Percentiles rank a stretch among this genome's conserved stretches.
Evolutionary conservation across 2,329 filamentous ascomycete species (phyloP).

Genomic region (Exophiala sideris): DNA sequence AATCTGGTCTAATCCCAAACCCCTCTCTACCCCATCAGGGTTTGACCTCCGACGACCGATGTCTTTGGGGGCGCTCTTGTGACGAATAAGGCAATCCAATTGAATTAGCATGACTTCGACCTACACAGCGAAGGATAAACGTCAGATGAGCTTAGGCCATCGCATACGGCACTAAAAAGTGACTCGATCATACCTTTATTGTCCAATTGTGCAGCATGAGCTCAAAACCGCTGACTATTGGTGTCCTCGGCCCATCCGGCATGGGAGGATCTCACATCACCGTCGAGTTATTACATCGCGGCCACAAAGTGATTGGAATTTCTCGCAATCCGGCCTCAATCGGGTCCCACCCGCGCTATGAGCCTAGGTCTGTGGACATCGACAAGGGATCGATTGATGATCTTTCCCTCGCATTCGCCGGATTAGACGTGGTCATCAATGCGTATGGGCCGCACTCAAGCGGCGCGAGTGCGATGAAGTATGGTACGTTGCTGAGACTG

Average conservation of each 20-base stretch:
- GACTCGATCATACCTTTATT: too few relatives aligned
- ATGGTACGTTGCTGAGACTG: not conserved
- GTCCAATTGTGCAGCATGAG: too few relatives aligned
- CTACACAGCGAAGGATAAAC: too few relatives aligned
- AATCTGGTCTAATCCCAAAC: too few relatives aligned
- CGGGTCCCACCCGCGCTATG: not conserved
- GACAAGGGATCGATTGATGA: not conserved
- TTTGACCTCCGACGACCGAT: too few relatives aligned
- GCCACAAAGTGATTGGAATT: constrained; percentile 35
- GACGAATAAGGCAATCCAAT: too few relatives aligned
- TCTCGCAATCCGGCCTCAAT: constrained; percentile 28
- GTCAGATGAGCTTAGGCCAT: too few relatives aligned
- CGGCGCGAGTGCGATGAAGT: constrained; percentile 1
- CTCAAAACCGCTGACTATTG: not conserved
- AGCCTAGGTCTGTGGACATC: not conserved
- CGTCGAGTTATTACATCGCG: constrained; percentile 31
- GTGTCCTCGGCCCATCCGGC: not conserved
- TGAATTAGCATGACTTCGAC: too few relatives aligned
- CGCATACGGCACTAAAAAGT: too few relatives aligned
- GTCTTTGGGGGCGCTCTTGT: too few relatives aligned
- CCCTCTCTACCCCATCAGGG: too few relatives aligned
- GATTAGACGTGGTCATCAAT: not conserved
- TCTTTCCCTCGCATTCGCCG: not conserved
- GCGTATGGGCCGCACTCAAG: constrained; percentile 3
- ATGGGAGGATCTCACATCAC: constrained; percentile 4